phyloP scores from a whole-genome alignment of 345 rosid species.

The Nasturtium officinale region DNA sequence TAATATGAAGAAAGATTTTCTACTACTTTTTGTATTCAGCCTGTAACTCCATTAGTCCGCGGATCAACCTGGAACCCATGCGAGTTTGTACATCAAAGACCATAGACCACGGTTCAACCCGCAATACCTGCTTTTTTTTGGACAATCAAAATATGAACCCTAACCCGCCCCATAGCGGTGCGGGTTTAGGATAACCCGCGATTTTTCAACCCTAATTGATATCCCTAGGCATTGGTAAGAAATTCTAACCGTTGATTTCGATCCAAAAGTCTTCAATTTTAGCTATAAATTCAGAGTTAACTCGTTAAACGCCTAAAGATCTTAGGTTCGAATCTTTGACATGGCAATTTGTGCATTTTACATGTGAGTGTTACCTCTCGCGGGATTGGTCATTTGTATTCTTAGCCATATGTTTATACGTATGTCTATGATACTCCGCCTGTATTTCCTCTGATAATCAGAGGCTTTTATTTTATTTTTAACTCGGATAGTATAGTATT shows the following conservation, averaged over 20 bases:
- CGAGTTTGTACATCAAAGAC: too few relatives aligned
- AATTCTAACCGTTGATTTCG: constrained; percentile 12
- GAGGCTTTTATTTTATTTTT: background rate
- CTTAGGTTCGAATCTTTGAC: background rate
- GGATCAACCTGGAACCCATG: too few relatives aligned
- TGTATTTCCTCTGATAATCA: background rate
- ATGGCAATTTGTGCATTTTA: background rate
- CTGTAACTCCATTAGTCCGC: too few relatives aligned
- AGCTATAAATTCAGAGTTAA: background rate
- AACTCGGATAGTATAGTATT: background rate
- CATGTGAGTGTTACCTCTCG: constrained; percentile 5
- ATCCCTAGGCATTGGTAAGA: too few relatives aligned
- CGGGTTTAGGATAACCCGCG: too few relatives aligned
- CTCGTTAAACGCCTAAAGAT: background rate
- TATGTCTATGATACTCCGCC: background rate
- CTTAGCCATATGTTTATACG: background rate
- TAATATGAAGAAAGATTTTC: too few relatives aligned
- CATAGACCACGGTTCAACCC: too few relatives aligned
- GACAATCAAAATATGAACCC: too few relatives aligned
- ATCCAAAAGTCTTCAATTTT: constrained; percentile 3
- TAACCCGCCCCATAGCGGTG: too few relatives aligned
- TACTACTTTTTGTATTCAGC: too few relatives aligned
- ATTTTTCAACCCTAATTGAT: too few relatives aligned
- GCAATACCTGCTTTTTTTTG: too few relatives aligned
- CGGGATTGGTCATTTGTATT: constrained; percentile 6